These are phyloP conservation scores for Thraustochytrium striatum DNA, from an alignment of 352 stramenopile species.

Conservation along the genomic window DNA sequence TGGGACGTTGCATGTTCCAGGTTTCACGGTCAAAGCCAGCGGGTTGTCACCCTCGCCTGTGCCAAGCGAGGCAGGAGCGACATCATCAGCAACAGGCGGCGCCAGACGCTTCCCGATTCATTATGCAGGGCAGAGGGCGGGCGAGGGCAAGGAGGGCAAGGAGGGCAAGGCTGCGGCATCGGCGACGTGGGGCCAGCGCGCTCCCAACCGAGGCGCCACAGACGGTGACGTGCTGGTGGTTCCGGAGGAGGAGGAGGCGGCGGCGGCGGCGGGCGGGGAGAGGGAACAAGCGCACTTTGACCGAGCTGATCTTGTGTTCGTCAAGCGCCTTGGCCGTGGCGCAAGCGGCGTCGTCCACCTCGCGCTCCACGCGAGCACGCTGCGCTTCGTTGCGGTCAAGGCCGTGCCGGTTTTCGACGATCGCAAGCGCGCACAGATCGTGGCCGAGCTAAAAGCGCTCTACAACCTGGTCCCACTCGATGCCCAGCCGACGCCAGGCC, in stretches of 20 bases:
- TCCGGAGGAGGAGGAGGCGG: background rate
- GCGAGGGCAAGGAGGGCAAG: background rate
- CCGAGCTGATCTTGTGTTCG: background rate
- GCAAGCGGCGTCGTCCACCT: conserved; percentile 80
- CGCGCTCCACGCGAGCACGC: conserved; percentile 74
- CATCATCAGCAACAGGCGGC: background rate
- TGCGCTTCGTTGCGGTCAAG: conserved; percentile 81
- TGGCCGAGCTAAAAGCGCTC: conserved; percentile 56
- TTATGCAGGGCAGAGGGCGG: background rate
- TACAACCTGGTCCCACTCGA: conserved; percentile 5
- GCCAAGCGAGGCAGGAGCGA: background rate
- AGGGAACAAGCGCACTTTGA: background rate
- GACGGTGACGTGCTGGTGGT: background rate
- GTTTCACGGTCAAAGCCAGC: background rate
- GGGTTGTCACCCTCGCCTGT: conserved; percentile 13
- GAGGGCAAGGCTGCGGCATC: background rate
- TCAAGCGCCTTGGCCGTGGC: conserved; percentile 56
- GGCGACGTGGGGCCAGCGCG: background rate
- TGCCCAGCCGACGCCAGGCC: background rate
- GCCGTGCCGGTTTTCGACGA: conserved; percentile 80
- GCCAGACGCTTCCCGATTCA: background rate
- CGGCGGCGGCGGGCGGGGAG: background rate
- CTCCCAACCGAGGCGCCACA: background rate
- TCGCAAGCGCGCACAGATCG: conserved; percentile 61
- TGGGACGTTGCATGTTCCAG: conserved; percentile 17